These are phyloP conservation scores for Zymoseptoria crescenta DNA, from an alignment of 2,329 filamentous ascomycete genomes.

Conservation along the genomic window DNA sequence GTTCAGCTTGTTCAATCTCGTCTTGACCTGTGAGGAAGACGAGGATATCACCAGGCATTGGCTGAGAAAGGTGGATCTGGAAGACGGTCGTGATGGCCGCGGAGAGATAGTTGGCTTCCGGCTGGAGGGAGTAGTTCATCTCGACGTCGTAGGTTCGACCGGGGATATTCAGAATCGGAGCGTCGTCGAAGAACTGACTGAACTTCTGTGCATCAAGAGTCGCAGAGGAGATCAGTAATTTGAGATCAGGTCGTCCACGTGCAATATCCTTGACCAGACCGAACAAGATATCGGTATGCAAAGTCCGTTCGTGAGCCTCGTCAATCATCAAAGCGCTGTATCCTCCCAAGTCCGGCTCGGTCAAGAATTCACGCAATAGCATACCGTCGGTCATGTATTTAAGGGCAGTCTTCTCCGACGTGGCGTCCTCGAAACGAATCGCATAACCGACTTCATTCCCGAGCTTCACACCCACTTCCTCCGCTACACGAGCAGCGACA, in stretches of 20 bases:
- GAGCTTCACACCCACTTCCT: slow-evolving; percentile 84
- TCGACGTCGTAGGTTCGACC: slow-evolving; percentile 84
- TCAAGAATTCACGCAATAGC: slow-evolving; percentile 81
- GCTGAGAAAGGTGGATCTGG: slow-evolving; percentile 85
- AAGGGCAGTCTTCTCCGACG: slow-evolving; percentile 80
- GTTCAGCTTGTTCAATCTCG: slow-evolving; percentile 84
- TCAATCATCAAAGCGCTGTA: slow-evolving; percentile 94
- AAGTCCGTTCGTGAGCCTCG: slow-evolving; percentile 89
- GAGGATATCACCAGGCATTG: slow-evolving; percentile 71
- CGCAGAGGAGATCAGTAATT: slow-evolving; percentile 84
- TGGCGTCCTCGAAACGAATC: slow-evolving; percentile 90
- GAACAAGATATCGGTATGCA: slow-evolving; percentile 84
- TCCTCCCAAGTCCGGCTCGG: slow-evolving; percentile 70
- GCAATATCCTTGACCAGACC: slow-evolving; percentile 84
- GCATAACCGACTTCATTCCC: slow-evolving; percentile 91
- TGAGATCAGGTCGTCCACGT: slow-evolving; percentile 73
- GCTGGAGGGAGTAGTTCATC: slow-evolving; percentile 81
- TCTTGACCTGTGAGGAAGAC: slow-evolving; percentile 95
- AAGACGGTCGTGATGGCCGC: slow-evolving; percentile 90
- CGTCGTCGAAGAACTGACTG: slow-evolving; percentile 81
- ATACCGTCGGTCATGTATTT: slow-evolving; percentile 99
- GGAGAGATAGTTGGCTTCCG: slow-evolving; percentile 87
- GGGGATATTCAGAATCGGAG: slow-evolving; percentile 90
- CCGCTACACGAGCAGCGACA: slow-evolving; percentile 89
- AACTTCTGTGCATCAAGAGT: slow-evolving; percentile 95